Conservation (phyloP, 495 filamentous ascomycete genomes). For the Annulohypoxylon stygium region DNA sequence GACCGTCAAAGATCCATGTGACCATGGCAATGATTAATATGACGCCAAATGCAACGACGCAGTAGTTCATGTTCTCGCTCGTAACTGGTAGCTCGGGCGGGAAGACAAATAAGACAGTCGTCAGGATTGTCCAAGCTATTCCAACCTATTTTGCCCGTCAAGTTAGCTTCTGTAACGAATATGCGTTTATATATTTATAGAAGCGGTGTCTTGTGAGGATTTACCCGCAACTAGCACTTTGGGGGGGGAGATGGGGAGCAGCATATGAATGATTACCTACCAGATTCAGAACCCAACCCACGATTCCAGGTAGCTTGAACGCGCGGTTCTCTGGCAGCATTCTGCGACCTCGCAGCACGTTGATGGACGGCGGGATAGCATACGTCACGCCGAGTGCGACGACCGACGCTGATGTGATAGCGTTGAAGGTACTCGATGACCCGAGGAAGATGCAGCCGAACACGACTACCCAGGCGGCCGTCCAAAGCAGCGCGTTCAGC, state of each 20-base stretch:
- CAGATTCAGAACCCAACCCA: slow-evolving; percentile 75
- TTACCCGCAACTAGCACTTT: no score
- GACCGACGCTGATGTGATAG: slow-evolving; percentile 78
- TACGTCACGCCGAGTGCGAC: slow-evolving; percentile 80
- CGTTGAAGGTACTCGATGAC: slow-evolving; percentile 73
- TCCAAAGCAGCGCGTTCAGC: slow-evolving; percentile 76
- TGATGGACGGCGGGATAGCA: slow-evolving; percentile 77
- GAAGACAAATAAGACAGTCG: slow-evolving; percentile 82
- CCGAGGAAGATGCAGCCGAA: slow-evolving; percentile 84
- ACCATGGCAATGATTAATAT: slow-evolving; percentile 73
- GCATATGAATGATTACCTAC: slow-evolving; percentile 44
- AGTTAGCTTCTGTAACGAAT: background rate
- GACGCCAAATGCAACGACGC: slow-evolving; percentile 76
- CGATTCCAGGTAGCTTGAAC: slow-evolving; percentile 68
- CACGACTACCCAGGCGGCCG: slow-evolving; percentile 71
- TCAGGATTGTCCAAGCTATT: slow-evolving; percentile 72
- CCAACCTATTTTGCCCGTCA: slow-evolving; percentile 64
- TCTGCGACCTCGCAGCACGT: slow-evolving; percentile 72
- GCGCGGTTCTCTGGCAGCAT: slow-evolving; percentile 71
- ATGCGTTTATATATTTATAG: no score
- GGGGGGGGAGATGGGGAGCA: no score
- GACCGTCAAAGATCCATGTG: slow-evolving; percentile 80
- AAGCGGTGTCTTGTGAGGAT: no score
- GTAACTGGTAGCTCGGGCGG: slow-evolving; percentile 76
- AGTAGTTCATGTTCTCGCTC: slow-evolving; percentile 82